Evolutionary conservation across 495 filamentous ascomycete species (phyloP).

Genomic region (Apodospora peruviana): DNA sequence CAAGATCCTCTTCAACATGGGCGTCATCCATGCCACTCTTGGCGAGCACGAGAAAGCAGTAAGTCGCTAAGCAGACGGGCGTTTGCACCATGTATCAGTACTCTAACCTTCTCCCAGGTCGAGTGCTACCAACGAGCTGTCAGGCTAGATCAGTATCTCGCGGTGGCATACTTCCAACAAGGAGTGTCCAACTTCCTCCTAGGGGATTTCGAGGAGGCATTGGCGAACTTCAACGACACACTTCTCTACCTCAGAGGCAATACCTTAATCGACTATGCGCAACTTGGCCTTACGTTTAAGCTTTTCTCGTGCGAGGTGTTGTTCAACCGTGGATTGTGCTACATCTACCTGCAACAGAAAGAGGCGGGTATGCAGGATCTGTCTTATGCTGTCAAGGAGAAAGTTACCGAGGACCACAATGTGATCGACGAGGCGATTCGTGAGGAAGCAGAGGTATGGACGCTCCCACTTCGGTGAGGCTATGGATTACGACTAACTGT

Average conservation of each 20-base stretch:
- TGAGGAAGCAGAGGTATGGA: slow-evolving; percentile 81
- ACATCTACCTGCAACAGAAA: slow-evolving; percentile 92
- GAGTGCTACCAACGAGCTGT: slow-evolving; percentile 91
- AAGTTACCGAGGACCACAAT: slow-evolving; percentile 81
- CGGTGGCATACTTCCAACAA: slow-evolving; percentile 97
- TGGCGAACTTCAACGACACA: slow-evolving; percentile 99
- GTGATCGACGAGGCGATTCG: slow-evolving; percentile 96
- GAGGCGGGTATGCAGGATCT: slow-evolving; percentile 87
- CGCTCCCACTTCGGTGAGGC: not conserved
- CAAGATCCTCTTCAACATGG: slow-evolving; percentile 98
- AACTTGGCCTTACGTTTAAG: slow-evolving; percentile 92
- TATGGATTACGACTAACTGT: slow-evolving; percentile 17
- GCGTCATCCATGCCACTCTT: slow-evolving; percentile 96
- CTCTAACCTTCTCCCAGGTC: slow-evolving; percentile 52
- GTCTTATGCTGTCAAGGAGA: slow-evolving; percentile 89
- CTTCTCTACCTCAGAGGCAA: slow-evolving; percentile 92
- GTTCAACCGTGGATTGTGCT: slow-evolving; percentile 96
- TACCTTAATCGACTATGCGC: slow-evolving; percentile 96
- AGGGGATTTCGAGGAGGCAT: slow-evolving; percentile 93
- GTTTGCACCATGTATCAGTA: not conserved
- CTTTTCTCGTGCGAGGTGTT: slow-evolving; percentile 96
- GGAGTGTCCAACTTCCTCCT: slow-evolving; percentile 97
- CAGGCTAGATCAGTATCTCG: slow-evolving; percentile 85
- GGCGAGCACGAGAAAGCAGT: slow-evolving; percentile 95
- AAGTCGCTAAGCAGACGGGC: slow-evolving; percentile 33